phyloP scores from a whole-genome alignment of 805 yeast species.

The Candida wancherniae region DNA sequence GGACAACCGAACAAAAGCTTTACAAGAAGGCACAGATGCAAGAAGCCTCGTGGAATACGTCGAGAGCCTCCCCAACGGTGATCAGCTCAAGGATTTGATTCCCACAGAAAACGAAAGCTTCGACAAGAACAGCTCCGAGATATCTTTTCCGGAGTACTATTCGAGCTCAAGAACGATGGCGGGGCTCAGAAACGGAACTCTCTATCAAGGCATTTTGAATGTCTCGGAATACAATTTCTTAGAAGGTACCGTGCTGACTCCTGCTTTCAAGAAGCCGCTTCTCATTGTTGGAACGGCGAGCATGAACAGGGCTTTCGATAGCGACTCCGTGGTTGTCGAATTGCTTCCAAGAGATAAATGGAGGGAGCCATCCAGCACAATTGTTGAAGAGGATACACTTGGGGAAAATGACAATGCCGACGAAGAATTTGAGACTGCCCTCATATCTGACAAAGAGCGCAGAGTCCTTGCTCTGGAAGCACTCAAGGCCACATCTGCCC shows the following conservation, averaged over 20 bases:
- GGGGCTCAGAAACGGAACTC: conserved; percentile 80
- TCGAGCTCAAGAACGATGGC: conserved; percentile 81
- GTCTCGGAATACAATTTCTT: conserved; percentile 82
- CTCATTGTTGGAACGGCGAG: conserved; percentile 77
- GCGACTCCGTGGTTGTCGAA: conserved; percentile 89
- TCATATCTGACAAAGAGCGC: conserved; percentile 67
- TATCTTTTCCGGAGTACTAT: conserved; percentile 71
- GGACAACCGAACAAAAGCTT: conserved; percentile 57
- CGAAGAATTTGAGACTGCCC: conserved; percentile 45
- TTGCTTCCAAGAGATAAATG: conserved; percentile 79
- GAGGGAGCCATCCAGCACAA: conserved; percentile 78
- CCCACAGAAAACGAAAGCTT: conserved; percentile 51
- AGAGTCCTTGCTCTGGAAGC: conserved; percentile 75
- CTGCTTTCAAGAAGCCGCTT: conserved; percentile 75
- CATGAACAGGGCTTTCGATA: conserved; percentile 85
- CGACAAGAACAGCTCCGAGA: conserved; percentile 41
- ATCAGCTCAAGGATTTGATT: conserved; percentile 71
- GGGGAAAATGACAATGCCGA: conserved; percentile 60
- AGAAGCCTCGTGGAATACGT: conserved; percentile 66
- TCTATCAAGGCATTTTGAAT: conserved; percentile 79
- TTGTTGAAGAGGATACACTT: conserved; percentile 68
- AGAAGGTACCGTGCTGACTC: conserved; percentile 75
- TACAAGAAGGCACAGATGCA: conserved; percentile 48
- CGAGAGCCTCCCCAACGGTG: conserved; percentile 61
- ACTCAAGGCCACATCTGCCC: conserved; percentile 44